A percentile compares a stretch with the other conserved stretches of the same genome.
These are phyloP conservation scores for Termitomyces sp. DNA, from an alignment of 768 basidiomycete genomes.

Conservation along the genomic window DNA sequence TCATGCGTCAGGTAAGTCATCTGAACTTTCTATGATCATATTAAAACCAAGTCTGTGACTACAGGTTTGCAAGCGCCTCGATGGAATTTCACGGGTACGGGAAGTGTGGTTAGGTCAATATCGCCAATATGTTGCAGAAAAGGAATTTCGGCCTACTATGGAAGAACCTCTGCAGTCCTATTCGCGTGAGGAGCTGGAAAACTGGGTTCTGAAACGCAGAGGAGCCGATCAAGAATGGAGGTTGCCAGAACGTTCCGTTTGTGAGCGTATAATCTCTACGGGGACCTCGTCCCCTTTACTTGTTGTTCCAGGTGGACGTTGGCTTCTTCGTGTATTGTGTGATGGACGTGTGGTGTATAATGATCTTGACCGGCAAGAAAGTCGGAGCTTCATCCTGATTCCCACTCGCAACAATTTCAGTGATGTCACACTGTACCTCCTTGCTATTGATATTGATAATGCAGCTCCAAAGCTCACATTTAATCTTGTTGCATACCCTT, in stretches of 20 bases:
- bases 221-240: not conserved
- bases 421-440: not conserved
- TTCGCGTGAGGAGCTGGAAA: not conserved
- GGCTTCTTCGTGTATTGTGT: not conserved
- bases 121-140: not conserved
- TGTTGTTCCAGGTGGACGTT: not conserved
- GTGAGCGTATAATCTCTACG: not conserved
- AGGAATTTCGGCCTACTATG: not conserved
- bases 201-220: not conserved
- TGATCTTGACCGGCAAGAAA: not conserved
- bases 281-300: not conserved
- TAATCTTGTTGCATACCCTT: not conserved
- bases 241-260: not conserved
- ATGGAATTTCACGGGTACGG: too few species aligned
- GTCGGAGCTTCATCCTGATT: not conserved
- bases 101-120: not conserved
- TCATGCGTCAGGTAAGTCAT: not conserved
- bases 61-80: not conserved
- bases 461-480: not conserved
- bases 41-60: not conserved
- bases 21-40: not conserved
- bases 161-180: not conserved
- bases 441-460: not conserved
- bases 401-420: not conserved
- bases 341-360: not conserved